phyloP scores from a whole-genome alignment of 768 basidiomycete species.

The Russula sp. region DNA sequence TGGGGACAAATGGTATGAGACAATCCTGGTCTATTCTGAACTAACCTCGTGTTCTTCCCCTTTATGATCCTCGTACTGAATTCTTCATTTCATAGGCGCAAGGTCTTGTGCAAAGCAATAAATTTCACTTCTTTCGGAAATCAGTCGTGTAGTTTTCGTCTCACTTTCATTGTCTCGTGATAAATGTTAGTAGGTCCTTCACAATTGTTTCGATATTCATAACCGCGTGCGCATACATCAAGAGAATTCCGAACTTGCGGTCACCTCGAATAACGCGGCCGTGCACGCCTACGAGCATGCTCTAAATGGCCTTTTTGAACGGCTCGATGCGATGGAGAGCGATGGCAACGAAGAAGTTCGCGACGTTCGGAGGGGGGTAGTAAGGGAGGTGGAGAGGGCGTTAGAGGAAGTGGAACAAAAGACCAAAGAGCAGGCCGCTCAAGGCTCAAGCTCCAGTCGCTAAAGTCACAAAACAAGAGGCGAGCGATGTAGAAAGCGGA shows the following conservation, averaged over 20 bases:
- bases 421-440: slow-evolving; percentile 3
- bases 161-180: too few relatives aligned
- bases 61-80: background rate
- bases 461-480: background rate
- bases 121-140: background rate
- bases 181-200: background rate
- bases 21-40: slow-evolving; percentile 58
- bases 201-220: too few relatives aligned
- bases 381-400: slow-evolving; percentile 59
- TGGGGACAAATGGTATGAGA: slow-evolving; percentile 72
- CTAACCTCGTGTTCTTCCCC: background rate
- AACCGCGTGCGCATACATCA: too few relatives aligned
- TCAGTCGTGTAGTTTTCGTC: background rate
- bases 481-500: background rate
- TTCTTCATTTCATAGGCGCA: background rate
- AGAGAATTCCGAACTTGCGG: slow-evolving; percentile 51
- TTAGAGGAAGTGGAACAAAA: slow-evolving; percentile 48
- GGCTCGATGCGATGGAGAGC: slow-evolving; percentile 69
- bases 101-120: background rate
- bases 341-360: slow-evolving; percentile 56
- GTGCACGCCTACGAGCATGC: slow-evolving; percentile 60
- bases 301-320: slow-evolving; percentile 58
- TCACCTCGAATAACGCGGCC: slow-evolving; percentile 55
- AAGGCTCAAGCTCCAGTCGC: background rate
- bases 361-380: slow-evolving; percentile 49